Percentiles rank a stretch among this genome's conserved stretches.
phyloP scores from a whole-genome alignment of 768 basidiomycete species.

The Lanmaoa rubissima region DNA sequence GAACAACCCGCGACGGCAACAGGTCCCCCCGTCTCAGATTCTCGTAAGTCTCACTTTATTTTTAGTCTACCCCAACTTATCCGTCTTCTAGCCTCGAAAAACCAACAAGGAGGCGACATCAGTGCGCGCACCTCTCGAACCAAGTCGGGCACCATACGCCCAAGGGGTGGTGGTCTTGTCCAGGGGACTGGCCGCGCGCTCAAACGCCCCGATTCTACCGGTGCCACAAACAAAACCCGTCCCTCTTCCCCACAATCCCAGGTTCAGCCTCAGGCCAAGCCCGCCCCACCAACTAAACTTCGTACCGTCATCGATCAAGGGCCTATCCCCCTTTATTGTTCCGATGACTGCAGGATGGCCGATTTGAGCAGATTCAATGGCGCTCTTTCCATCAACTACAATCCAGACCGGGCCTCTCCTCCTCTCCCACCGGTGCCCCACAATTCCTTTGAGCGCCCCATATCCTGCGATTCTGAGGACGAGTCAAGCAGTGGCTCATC shows the following conservation, averaged over 20 bases:
- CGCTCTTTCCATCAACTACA: conserved; percentile 44
- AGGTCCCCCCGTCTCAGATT: conserved; percentile 39
- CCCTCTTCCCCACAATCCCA: conserved; percentile 21
- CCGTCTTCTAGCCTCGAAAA: conserved; percentile 24
- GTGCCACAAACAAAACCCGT: conserved; percentile 17
- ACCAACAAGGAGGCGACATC: conserved; percentile 23
- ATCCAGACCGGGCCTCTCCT: conserved; percentile 45
- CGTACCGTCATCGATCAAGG: conserved; percentile 76
- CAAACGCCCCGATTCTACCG: conserved; percentile 38
- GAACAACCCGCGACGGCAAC: conserved; percentile 19
- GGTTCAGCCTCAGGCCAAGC: conserved; percentile 20
- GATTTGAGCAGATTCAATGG: conserved; percentile 49
- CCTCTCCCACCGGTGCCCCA: conserved; percentile 41
- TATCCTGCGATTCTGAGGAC: conserved; percentile 37
- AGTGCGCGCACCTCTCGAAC: conserved; percentile 30
- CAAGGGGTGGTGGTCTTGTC: conserved; percentile 50
- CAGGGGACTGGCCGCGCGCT: conserved; percentile 63
- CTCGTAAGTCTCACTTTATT: conserved; percentile 33
- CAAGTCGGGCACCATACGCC: conserved; percentile 38
- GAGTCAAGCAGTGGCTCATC: conserved; percentile 43
- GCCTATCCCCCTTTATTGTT: conserved; percentile 83
- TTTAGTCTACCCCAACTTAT: conserved; percentile 5
- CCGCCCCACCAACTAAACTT: conserved; percentile 42
- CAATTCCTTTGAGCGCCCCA: conserved; percentile 32
- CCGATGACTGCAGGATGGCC: conserved; percentile 65